Evolutionary conservation across 306 rosid species (phyloP).

Genomic region (Erythrophleum fordii): DNA sequence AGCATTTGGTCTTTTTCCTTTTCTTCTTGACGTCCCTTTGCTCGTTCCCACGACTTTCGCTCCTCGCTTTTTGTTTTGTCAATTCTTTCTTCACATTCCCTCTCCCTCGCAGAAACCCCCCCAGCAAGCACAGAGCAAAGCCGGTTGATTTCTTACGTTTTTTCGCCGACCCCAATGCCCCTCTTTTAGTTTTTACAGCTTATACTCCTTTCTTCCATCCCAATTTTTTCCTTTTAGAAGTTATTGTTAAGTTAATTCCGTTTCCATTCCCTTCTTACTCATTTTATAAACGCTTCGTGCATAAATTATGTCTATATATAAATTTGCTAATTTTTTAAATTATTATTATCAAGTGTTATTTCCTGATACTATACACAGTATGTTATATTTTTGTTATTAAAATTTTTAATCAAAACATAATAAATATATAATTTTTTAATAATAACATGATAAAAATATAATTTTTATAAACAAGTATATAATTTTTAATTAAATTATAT

Average conservation of each 20-base stretch:
- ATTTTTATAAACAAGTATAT: no score
- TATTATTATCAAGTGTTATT: no score
- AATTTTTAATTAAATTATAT: background rate
- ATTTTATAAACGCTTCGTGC: background rate
- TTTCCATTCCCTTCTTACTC: background rate
- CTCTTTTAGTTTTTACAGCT: background rate
- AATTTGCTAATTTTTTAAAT: no score
- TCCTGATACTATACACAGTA: no score
- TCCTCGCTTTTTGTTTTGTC: constrained; percentile 43
- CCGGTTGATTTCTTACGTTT: background rate
- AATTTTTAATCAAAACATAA: no score
- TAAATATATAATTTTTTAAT: no score
- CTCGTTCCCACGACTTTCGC: constrained; percentile 59
- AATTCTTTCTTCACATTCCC: constrained; percentile 41
- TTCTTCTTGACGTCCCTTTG: constrained; percentile 50
- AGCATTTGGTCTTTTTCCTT: constrained; percentile 61
- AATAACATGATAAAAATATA: no score
- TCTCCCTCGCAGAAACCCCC: background rate
- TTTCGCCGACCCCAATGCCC: constrained; percentile 46
- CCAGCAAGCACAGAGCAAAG: constrained; percentile 3
- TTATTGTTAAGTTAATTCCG: background rate
- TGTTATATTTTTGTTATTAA: background rate
- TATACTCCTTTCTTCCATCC: background rate
- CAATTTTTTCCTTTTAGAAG: background rate
- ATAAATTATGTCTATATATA: background rate